Evolutionary conservation across 345 rosid species (phyloP), one percentile per base, ranked within the genome.

Genomic region (Gossypium ekmanianum): DNA sequence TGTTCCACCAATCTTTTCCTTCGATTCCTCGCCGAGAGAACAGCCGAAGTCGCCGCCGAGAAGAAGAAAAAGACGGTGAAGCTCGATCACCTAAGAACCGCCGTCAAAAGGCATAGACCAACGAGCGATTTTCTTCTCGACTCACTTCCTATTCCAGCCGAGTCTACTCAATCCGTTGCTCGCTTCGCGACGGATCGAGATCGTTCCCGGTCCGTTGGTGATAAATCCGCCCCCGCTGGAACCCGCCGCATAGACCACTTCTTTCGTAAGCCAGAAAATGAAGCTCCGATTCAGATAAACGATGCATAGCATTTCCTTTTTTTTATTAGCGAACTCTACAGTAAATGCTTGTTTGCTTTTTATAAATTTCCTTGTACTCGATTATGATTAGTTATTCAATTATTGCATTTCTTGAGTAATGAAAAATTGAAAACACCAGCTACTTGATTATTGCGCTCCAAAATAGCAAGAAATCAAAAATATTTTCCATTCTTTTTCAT

Each of bases 81-180:
- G 73, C 87, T 87, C 62, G 94, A 91, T 12, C 88, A 92, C 74
- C 68, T 94, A 44, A 83, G 91, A 74, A 69, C 68, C 63, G 97
- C 97, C 22, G 91, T 86, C 26, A 87, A 87, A 80, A 80, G 92
- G 79, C 99, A 93, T 82, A 90, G 75, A 26, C 97, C 93, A 27
- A 93, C 88, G 0, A 82, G 83, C 48, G 99, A 94, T 83, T 92
- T 94, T 78, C 90, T 94, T 39, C 87, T 91, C 18, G 98, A 94
- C 67, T 91, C 95, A 68, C 98, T 94, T 20, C 97, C 95, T 1
- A 7, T 57, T 75, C 88, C 94, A 8, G 26, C 81, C 10, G 20
- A 63, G 76, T 84, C 94, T 8, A 22, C 79, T 64, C 91, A 61
- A 81, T 20, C 84, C 2, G 54, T 54, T 43, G 80, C 84, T 20